Base-by-base conservation (phyloP, 2,329 filamentous ascomycete genomes). In the Penicillium sp. region DNA sequence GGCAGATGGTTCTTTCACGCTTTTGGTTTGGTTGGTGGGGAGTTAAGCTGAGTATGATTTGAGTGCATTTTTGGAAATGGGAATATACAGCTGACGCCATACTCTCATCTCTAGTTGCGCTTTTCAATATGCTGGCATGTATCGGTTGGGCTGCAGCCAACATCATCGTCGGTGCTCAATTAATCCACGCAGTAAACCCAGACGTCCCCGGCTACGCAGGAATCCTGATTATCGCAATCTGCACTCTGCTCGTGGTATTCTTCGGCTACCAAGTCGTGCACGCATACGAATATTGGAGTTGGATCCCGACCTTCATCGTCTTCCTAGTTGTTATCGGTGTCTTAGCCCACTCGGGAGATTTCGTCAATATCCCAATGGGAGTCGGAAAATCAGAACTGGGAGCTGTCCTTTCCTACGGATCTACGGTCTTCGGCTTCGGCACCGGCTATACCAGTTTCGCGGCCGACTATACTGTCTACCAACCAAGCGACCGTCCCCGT, bases 391-490 rank as follows among this genome's bases (percentile, higher is more conserved):
- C 79, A 0, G 87, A 90, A 67, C 75, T 87, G 53, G 83, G 87
- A 56, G 71, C 79, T 53, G 72, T 87, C 27, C 78, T 93, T 44
- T 87, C 84, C 52, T 89, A 89, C 65, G 82, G 85, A 46, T 81
- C 86, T 8, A 82, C 87, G 21, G 79, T 91, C 29, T 87, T 85
- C 71, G 84, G 87, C 35, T 87, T 89, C 68, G 81, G 86, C 19
- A 87, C 88, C 0, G 84, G 90, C 51, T 93, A 90, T 89, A 85
- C 87, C 0, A 83, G 83, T 7, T 90, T 87, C 59, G 88, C 90
- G 0, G 87, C 88, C 4, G 90, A 93, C 69, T 93, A 92, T 72
- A 90, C 88, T n/a, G 88, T 91, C 53, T 93, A 93, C 73, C 89
- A 91, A 65, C 88, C 89, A 0, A 78, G 80, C 3, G 79, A 74